Evolutionary conservation across 306 rosid species (phyloP).

Genomic region (Trichosanthes truncata): DNA sequence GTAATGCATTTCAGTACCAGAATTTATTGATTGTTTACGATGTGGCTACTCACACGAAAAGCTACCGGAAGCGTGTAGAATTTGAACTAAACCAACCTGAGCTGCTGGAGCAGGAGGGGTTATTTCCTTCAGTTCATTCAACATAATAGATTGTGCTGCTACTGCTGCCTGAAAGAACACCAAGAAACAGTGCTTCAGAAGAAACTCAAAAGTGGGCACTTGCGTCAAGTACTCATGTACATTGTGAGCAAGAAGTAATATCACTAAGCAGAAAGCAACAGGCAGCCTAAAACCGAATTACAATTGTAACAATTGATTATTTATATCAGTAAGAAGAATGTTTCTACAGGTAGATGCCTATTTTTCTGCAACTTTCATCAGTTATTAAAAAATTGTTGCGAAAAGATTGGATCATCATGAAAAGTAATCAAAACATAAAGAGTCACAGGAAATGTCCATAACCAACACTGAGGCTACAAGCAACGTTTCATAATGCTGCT

Average conservation of each 20-base stretch:
- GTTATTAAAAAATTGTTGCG: neutral
- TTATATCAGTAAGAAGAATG: neutral
- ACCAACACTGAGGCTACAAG: neutral
- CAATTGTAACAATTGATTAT: neutral
- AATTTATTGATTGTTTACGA: neutral
- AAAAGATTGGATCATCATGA: neutral
- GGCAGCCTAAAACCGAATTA: neutral
- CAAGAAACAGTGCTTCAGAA: constrained; percentile 9
- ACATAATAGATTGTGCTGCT: constrained; percentile 42
- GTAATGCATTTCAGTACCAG: neutral
- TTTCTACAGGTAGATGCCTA: neutral
- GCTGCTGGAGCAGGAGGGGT: constrained; percentile 32
- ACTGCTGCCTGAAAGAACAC: constrained; percentile 62
- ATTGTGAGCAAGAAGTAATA: neutral
- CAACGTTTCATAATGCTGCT: neutral
- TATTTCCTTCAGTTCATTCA: constrained; percentile 58
- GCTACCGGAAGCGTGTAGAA: neutral
- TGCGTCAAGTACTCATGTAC: neutral
- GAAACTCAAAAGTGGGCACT: neutral
- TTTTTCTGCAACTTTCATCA: neutral
- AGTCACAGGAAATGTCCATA: neutral
- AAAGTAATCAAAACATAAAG: neutral
- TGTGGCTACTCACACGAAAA: neutral
- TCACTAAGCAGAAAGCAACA: neutral
- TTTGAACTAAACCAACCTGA: constrained; percentile 42